Evolutionary conservation across 2,329 filamentous ascomycete genomes (phyloP).

Genomic region (Leptographium flavum): DNA sequence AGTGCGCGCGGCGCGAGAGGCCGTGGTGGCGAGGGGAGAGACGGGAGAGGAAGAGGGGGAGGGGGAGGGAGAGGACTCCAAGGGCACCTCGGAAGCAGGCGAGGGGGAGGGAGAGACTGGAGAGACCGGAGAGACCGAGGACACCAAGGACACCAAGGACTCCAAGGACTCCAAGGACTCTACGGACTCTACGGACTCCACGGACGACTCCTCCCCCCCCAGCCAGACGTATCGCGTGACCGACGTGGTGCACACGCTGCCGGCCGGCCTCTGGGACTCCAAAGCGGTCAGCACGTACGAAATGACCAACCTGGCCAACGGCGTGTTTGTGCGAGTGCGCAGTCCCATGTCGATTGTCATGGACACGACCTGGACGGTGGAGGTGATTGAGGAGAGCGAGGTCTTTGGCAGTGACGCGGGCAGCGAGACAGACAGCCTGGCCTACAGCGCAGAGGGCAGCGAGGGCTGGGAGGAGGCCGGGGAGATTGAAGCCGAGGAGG

Average conservation of each 20-base stretch:
- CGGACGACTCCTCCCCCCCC: constrained; percentile 9
- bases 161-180: neutral
- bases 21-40: neutral
- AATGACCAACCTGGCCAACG: constrained; percentile 33
- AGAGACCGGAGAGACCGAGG: too few relatives aligned
- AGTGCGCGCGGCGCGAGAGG: constrained; percentile 5
- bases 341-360: constrained; percentile 36
- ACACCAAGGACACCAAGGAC: too few relatives aligned
- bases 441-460: neutral
- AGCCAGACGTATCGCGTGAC: constrained; percentile 29
- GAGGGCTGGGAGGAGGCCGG: neutral
- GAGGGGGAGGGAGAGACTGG: too few relatives aligned
- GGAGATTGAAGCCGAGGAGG: neutral
- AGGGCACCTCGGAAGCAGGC: constrained; percentile 2
- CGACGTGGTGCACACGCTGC: constrained; percentile 35
- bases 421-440: neutral
- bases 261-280: constrained; percentile 40
- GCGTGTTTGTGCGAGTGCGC: constrained; percentile 35
- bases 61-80: neutral
- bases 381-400: constrained; percentile 11
- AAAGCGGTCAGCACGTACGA: constrained; percentile 39
- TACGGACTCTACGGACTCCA: too few relatives aligned
- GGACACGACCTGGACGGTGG: constrained; percentile 36
- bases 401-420: neutral
- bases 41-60: neutral